Percentiles rank a stretch among this genome's conserved stretches.
phyloP scores from a whole-genome alignment of 768 basidiomycete species.

The Harrya chromipes region DNA sequence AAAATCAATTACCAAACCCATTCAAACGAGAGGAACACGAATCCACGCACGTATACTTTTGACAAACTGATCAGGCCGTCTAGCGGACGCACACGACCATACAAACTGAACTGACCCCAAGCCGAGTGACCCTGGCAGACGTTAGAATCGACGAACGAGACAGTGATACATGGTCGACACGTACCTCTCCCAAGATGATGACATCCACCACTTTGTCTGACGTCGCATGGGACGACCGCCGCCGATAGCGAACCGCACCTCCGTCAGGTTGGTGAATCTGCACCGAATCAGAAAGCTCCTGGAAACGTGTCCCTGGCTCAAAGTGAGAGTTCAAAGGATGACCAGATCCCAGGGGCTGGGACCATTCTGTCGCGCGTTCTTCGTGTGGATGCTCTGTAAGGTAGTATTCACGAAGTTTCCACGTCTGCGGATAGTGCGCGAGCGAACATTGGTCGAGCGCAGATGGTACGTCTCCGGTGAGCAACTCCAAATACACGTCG shows the following conservation, averaged over 20 bases:
- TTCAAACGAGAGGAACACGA: not conserved
- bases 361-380: slow-evolving; percentile 9
- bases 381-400: slow-evolving; percentile 35
- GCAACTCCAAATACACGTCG: slow-evolving; percentile 72
- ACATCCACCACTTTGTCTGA: slow-evolving; percentile 42
- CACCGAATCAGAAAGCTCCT: slow-evolving; percentile 47
- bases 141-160: no score
- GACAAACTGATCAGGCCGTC: slow-evolving; percentile 79
- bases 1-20: not conserved
- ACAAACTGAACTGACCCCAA: slow-evolving; percentile 83
- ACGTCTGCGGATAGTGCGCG: slow-evolving; percentile 85
- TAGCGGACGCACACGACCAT: slow-evolving; percentile 75
- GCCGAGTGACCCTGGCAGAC: slow-evolving; percentile 77
- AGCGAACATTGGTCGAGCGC: slow-evolving; percentile 71
- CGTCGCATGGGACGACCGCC: slow-evolving; percentile 26
- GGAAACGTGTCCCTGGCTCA: slow-evolving; percentile 48
- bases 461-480: slow-evolving; percentile 63
- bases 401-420: slow-evolving; percentile 81
- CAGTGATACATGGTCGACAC: not conserved
- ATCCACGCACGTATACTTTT: slow-evolving; percentile 74
- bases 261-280: slow-evolving; percentile 45
- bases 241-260: slow-evolving; percentile 28
- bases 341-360: slow-evolving; percentile 47
- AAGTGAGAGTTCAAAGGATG: slow-evolving; percentile 63
- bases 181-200: slow-evolving; percentile 72